Base-by-base conservation (phyloP, 805 yeast genomes). In the Candida tallmaniae region DNA sequence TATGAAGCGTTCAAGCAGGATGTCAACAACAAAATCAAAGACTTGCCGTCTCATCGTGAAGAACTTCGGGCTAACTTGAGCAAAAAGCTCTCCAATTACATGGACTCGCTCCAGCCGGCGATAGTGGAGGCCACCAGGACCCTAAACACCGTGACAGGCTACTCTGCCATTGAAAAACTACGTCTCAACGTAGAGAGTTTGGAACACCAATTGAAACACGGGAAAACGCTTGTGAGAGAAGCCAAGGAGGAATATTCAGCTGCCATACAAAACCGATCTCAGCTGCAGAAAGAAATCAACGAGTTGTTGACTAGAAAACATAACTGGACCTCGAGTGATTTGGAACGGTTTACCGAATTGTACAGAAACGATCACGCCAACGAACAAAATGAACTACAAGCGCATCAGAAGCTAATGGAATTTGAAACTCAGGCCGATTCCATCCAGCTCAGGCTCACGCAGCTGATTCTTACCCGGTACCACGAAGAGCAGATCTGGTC, bases 401-500 rank as follows among this genome's bases (percentile, higher is more conserved):
- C 85, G 2, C 73, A 76, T 28, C 45, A 44, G 7, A 47, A 52
- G 8, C 63, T 89, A 26, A 70, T 68, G 15, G 57, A 62, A 17
- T 66, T 77, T 1, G 97, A 89, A 46, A 53, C 50, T 2, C 54
- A 58, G 30, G 83, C 81, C 27, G 96, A 88, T 36, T 78, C 78
- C 7, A 57, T 80, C 13, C 90, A 83, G 45, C 71, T 77, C 35
- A 74, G 71, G 37, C 60, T 88, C 30, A 80, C 87, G 12, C 79
- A 79, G 37, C 80, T 85, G 39, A 93, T 93, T 12, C 66, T 90
- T 50, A 79, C 88, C 2, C 67, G 97, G 46, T 93, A 93, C 50
- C 96, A 90, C 43, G 97, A 93, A 55, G 99, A 93, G 51, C 97
- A 93, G 58, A 78, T 93, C 6, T 93, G 98, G 97, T 86, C 96